Evolutionary conservation across 2,329 filamentous ascomycete genomes (phyloP).

Genomic region (Geosmithia morbida): DNA sequence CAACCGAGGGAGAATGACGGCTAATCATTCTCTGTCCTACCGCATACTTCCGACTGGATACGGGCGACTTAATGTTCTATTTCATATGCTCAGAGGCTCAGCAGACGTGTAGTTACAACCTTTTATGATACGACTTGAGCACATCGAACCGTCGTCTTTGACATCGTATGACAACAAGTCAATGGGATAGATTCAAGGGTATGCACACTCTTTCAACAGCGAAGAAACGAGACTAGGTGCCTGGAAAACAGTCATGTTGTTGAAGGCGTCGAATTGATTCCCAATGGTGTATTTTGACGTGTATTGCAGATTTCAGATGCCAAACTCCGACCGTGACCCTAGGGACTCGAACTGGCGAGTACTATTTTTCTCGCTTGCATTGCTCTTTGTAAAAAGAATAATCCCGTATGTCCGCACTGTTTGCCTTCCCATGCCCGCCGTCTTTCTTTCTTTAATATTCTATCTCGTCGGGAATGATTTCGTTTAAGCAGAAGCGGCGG

Average conservation of each 20-base stretch:
- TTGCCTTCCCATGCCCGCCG: neutral
- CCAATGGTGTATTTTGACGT: neutral
- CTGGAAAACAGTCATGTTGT: neutral
- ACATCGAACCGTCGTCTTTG: too few relatives aligned
- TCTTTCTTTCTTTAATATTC: neutral
- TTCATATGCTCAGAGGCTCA: too few relatives aligned
- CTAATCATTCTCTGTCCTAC: too few relatives aligned
- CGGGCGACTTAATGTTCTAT: too few relatives aligned
- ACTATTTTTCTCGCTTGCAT: neutral
- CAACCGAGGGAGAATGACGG: too few relatives aligned
- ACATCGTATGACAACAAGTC: too few relatives aligned
- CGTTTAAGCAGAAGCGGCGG: slow-evolving; percentile 1
- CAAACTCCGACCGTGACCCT: slow-evolving; percentile 2
- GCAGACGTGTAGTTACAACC: too few relatives aligned
- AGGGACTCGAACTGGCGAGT: neutral
- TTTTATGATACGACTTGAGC: too few relatives aligned
- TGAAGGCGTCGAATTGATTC: neutral
- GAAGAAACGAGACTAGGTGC: neutral
- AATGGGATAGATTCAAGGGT: too few relatives aligned
- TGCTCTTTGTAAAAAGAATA: neutral
- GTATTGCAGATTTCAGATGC: neutral
- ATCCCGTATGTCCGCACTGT: neutral
- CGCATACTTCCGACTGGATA: too few relatives aligned
- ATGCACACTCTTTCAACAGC: too few relatives aligned
- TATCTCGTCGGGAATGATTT: too few relatives aligned